Evolutionary conservation across 2,329 filamentous ascomycete genomes (phyloP).

Genomic region (Gyromitra esculenta): DNA sequence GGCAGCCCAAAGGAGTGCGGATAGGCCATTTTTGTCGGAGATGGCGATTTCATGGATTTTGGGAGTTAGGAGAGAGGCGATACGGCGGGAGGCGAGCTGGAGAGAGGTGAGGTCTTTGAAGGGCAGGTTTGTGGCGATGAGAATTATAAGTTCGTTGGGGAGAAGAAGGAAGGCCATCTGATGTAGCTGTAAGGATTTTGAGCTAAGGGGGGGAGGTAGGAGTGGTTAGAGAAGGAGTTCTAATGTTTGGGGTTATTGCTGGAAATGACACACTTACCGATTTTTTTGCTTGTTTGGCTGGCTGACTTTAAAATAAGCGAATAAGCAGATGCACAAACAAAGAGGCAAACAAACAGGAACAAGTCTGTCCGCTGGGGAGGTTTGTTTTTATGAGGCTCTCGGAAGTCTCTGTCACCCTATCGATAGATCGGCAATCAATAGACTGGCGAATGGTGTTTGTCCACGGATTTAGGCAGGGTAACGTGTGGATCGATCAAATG

Average conservation of each 20-base stretch:
- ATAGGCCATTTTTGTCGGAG: constrained; percentile 37
- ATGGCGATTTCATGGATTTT: constrained; percentile 43
- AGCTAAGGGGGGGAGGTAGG: not conserved
- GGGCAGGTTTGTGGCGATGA: constrained; percentile 35
- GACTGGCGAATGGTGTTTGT: constrained; percentile 39
- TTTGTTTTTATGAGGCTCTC: constrained; percentile 37
- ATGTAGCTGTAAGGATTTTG: not conserved
- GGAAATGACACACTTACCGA: constrained; percentile 21
- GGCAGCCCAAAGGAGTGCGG: constrained; percentile 36
- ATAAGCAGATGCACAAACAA: not conserved
- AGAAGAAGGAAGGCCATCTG: constrained; percentile 39
- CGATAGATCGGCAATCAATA: constrained; percentile 3
- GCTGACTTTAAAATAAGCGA: constrained; percentile 8
- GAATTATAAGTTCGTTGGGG: constrained; percentile 37
- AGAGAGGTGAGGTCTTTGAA: constrained; percentile 43
- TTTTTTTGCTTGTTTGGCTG: not conserved
- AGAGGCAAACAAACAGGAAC: constrained; percentile 10
- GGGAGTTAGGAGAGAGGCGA: constrained; percentile 31
- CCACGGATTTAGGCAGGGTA: constrained; percentile 45
- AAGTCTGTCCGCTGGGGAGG: not conserved
- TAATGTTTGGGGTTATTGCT: not conserved
- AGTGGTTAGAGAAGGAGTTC: not conserved
- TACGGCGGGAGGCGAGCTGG: constrained; percentile 26
- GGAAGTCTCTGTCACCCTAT: not conserved
- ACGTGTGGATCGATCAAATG: constrained; percentile 34